Evolutionary conservation across 2,329 filamentous ascomycete species (phyloP).

Genomic region (Aspergillus pseudotamarii): DNA sequence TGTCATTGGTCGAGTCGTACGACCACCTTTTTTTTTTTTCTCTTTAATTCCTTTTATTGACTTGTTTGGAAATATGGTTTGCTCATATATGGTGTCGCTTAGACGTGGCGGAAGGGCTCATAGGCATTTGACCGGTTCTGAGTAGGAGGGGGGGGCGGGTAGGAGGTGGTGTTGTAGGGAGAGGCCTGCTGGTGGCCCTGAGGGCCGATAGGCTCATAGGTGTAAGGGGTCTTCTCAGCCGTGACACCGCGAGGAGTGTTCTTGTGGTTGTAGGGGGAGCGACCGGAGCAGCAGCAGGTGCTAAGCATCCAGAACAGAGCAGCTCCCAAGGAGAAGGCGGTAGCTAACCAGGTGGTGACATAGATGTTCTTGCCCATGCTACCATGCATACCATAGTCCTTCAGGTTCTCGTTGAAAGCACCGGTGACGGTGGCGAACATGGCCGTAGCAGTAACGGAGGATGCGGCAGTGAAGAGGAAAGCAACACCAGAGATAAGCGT

Average conservation of each 20-base stretch:
- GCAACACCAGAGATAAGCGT: slow-evolving; percentile 70
- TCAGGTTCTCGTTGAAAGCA: slow-evolving; percentile 66
- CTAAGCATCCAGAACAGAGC: slow-evolving; percentile 90
- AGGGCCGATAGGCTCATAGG: slow-evolving; percentile 58
- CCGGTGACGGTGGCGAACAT: slow-evolving; percentile 71
- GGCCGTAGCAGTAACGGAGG: slow-evolving; percentile 73
- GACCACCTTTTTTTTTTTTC: not conserved
- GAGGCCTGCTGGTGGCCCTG: slow-evolving; percentile 24
- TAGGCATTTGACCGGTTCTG: slow-evolving; percentile 33
- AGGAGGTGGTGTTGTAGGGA: slow-evolving; percentile 29
- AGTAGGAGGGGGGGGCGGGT: slow-evolving; percentile 29
- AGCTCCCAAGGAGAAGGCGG: slow-evolving; percentile 73
- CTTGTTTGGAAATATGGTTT: not conserved
- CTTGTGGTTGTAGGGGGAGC: slow-evolving; percentile 51
- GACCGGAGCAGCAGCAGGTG: slow-evolving; percentile 86
- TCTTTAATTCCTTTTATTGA: not conserved
- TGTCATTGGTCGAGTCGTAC: not conserved
- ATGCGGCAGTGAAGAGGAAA: slow-evolving; percentile 62
- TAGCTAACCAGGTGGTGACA: slow-evolving; percentile 74
- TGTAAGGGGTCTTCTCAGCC: slow-evolving; percentile 64
- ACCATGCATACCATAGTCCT: slow-evolving; percentile 71
- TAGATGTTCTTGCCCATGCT: slow-evolving; percentile 71
- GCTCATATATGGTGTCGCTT: slow-evolving; percentile 15
- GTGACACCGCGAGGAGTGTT: slow-evolving; percentile 47
- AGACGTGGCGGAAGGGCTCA: slow-evolving; percentile 43